Base-by-base conservation (phyloP, 148 eudicot species). In the Fallopia convolvulus region DNA sequence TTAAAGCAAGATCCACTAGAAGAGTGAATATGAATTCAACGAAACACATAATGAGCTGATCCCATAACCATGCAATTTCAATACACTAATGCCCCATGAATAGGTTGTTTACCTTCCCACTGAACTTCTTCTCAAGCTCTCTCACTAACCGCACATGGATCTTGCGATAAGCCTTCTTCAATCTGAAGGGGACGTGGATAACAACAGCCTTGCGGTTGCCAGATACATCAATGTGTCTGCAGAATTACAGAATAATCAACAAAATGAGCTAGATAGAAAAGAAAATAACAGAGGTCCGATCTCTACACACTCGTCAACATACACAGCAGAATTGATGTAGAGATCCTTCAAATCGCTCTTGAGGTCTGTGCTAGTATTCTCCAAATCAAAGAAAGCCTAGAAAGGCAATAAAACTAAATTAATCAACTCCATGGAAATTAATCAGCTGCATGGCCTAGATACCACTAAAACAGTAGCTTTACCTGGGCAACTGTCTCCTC, bases 111-210 rank as follows among this genome's bases (percentile, higher is more conserved):
- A 93, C 98, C 98, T 91, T 93, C 65, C 98, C 96, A 75, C 98
- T 93, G 88, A 93, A 93, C 88, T 93, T 91, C 86, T 93, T 93
- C 82, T 93, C 98, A 23, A 93, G 98, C 79, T 93, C 98, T 48
- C 96, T 87, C 20, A 89, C 92, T 74, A 93, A 86, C 84, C 83
- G 82, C 17, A 78, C 80, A 47, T 93, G 96, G 75, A 93, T 87
- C 85, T 93, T 93, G 79, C 96, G 98, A 83, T 88, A 93, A 74
- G 90, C 83, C 53, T 91, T 93, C 82, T 93, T 91, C 81, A 91
- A 60, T 83, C 98, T 87, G 82, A 84, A 91, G 30, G 98, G 98
- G 4, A 89, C 97, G 80, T 91, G 92, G 78, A 93, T 85, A 44
- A 93, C 88, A 74, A 88, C 90, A 82, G 97, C 97, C 80, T 91